phyloP scores from a whole-genome alignment of 371 early-diverging fungal genomes.

The Parasitella parasitica region DNA sequence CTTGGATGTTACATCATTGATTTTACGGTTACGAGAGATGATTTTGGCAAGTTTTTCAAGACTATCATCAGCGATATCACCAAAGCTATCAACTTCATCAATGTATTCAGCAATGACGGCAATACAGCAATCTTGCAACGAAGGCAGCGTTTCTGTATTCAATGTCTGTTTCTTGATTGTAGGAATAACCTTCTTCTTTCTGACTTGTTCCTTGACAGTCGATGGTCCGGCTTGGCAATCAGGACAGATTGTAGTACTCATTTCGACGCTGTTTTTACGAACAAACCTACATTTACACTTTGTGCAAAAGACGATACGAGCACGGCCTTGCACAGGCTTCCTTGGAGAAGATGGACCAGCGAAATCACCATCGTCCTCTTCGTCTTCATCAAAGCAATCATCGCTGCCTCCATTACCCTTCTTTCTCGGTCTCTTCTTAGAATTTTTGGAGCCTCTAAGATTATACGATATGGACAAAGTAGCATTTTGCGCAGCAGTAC shows the following conservation, averaged over 20 bases:
- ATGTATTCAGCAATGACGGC: slow-evolving; percentile 71
- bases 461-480: not conserved
- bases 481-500: slow-evolving; percentile 15
- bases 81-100: slow-evolving; percentile 80
- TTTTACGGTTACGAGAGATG: slow-evolving; percentile 71
- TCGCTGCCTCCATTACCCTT: slow-evolving; percentile 19
- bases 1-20: slow-evolving; percentile 62
- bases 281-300: slow-evolving; percentile 62
- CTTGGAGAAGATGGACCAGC: slow-evolving; percentile 35
- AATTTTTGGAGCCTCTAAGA: not conserved
- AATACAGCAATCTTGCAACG: slow-evolving; percentile 69
- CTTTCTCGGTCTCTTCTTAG: slow-evolving; percentile 20
- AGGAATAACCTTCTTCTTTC: slow-evolving; percentile 19
- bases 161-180: slow-evolving; percentile 23
- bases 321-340: slow-evolving; percentile 21
- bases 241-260: slow-evolving; percentile 41
- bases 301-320: slow-evolving; percentile 59
- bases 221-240: slow-evolving; percentile 43
- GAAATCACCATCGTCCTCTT: slow-evolving; percentile 38
- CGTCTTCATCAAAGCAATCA: slow-evolving; percentile 14
- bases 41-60: slow-evolving; percentile 78
- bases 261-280: slow-evolving; percentile 29
- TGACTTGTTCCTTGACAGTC: slow-evolving; percentile 23
- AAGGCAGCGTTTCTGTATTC: slow-evolving; percentile 27
- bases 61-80: slow-evolving; percentile 69